Percentiles rank a stretch among this genome's conserved stretches.
Evolutionary conservation across 2,329 filamentous ascomycete genomes (phyloP).

Genomic region (Neoascochyta sp.): DNA sequence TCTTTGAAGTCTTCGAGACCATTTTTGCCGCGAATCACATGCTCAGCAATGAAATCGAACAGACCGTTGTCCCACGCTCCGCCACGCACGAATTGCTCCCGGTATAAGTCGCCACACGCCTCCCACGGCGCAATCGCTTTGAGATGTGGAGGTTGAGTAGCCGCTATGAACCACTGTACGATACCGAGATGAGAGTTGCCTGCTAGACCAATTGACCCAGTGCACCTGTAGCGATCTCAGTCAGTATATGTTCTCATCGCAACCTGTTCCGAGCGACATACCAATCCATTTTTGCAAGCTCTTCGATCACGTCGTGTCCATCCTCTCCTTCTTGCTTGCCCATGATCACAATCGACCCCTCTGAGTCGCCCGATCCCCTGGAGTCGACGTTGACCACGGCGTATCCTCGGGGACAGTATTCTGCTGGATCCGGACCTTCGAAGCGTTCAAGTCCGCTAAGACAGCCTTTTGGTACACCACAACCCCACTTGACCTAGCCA

Average conservation of each 20-base stretch:
- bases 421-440: constrained; percentile 43
- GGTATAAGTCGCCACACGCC: constrained; percentile 46
- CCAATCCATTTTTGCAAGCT: constrained; percentile 43
- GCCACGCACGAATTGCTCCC: constrained; percentile 47
- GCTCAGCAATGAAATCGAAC: constrained; percentile 43
- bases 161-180: constrained; percentile 44
- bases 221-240: too few relatives aligned
- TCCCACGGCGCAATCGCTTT: constrained; percentile 49
- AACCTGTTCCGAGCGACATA: too few relatives aligned
- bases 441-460: constrained; percentile 41
- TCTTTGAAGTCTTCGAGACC: constrained; percentile 43
- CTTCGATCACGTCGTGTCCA: constrained; percentile 46
- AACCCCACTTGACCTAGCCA: constrained; percentile 41
- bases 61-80: constrained; percentile 29
- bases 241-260: too few relatives aligned
- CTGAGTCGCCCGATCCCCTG: constrained; percentile 30
- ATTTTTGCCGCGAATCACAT: constrained; percentile 31
- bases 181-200: constrained; percentile 46
- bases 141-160: constrained; percentile 42
- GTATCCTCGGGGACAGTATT: constrained; percentile 34
- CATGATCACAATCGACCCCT: constrained; percentile 39
- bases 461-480: constrained; percentile 31
- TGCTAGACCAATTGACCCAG: constrained; percentile 43
- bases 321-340: constrained; percentile 47
- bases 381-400: constrained; percentile 35